A percentile compares a stretch with the other conserved stretches of the same genome.
phyloP scores from a whole-genome alignment of 148 eudicot species.

The Rhododendron williamsianum region DNA sequence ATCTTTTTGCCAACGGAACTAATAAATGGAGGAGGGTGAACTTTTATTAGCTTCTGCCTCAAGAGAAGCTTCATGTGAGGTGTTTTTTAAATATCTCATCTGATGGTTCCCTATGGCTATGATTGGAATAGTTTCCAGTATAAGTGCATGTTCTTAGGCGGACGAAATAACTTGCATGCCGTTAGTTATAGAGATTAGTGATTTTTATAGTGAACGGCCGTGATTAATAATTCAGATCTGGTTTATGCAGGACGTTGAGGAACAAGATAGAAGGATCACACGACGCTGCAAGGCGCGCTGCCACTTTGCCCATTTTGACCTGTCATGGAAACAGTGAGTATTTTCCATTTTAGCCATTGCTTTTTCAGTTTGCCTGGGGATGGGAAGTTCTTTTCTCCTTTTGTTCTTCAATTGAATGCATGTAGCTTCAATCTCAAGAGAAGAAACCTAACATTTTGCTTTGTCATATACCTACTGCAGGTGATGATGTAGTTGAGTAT shows the following conservation, averaged over 20 bases:
- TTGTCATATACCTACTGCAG: constrained; percentile 26
- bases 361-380: not conserved
- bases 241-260: constrained; percentile 53
- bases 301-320: constrained; percentile 79
- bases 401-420: not conserved
- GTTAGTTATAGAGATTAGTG: not conserved
- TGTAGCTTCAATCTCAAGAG: not conserved
- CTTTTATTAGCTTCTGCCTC: not conserved
- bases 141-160: not conserved
- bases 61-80: not conserved
- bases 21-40: not conserved
- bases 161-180: not conserved
- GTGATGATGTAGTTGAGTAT: constrained; percentile 81
- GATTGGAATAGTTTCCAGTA: not conserved
- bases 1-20: not conserved
- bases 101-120: not conserved
- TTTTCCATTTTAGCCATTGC: not conserved
- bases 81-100: not conserved
- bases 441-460: not conserved
- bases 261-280: constrained; percentile 49
- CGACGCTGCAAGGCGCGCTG: constrained; percentile 55
- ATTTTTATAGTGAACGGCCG: not conserved
- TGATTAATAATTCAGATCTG: not conserved
- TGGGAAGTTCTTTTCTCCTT: not conserved
- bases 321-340: constrained; percentile 78